These are phyloP conservation scores for Diaporthe citri DNA, from an alignment of 2,329 filamentous ascomycete species.

Conservation along the genomic window DNA sequence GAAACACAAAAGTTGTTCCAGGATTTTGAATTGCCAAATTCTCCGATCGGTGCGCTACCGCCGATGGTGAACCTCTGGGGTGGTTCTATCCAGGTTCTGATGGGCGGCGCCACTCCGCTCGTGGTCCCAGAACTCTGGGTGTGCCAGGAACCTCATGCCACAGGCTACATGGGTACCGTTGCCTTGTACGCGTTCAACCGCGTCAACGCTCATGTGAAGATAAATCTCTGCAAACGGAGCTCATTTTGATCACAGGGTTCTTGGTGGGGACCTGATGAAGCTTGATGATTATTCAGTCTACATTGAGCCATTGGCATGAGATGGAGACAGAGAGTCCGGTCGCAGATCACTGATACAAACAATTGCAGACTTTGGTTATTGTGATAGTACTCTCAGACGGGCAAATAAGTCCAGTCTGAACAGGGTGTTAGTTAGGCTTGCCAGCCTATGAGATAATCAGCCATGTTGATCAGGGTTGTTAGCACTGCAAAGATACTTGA, in stretches of 20 bases:
- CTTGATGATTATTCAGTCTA: background rate
- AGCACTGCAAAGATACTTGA: too few species aligned
- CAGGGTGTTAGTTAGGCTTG: too few species aligned
- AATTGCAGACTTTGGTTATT: too few species aligned
- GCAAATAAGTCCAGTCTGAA: too few species aligned
- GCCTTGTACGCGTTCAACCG: background rate
- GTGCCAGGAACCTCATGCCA: background rate
- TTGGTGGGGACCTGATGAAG: too few species aligned
- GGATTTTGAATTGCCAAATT: background rate
- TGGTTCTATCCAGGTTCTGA: background rate
- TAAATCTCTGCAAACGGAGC: too few species aligned
- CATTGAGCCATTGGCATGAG: too few species aligned
- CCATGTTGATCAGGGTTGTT: too few species aligned
- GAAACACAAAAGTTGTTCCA: background rate
- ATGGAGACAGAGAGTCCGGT: too few species aligned
- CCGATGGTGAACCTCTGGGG: background rate
- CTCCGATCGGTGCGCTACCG: constrained; percentile 3
- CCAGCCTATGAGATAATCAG: too few species aligned
- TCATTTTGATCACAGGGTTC: background rate
- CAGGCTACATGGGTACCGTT: constrained; percentile 2
- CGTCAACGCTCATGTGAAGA: background rate
- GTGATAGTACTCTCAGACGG: too few species aligned
- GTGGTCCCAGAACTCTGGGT: background rate
- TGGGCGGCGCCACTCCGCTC: constrained; percentile 2
- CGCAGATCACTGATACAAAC: too few species aligned